Conservation (phyloP, 2,329 filamentous ascomycete genomes). For the Ophiostoma fasciatum region DNA sequence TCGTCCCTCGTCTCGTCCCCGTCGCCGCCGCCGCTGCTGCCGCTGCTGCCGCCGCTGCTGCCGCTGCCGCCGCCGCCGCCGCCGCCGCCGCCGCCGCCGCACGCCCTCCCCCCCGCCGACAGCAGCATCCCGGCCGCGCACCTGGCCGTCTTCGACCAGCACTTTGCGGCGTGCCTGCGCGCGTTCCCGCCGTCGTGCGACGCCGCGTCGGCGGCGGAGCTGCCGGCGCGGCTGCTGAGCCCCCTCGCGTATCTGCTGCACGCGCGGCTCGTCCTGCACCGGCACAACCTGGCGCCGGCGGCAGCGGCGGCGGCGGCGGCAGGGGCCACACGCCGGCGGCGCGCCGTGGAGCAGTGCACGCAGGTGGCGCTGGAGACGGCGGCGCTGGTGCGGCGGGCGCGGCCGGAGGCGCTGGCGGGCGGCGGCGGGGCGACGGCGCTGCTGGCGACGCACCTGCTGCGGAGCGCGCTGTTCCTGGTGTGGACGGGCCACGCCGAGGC, state of each 20-base stretch:
- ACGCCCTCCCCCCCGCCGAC: too few species aligned
- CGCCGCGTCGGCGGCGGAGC: slow-evolving; percentile 30
- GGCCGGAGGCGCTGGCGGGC: slow-evolving; percentile 33
- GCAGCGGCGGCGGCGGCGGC: neutral
- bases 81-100: neutral
- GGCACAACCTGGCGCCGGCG: slow-evolving; percentile 66
- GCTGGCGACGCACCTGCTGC: slow-evolving; percentile 73
- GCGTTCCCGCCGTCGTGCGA: slow-evolving; percentile 65
- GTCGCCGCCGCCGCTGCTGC: neutral
- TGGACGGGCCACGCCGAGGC: slow-evolving; percentile 58
- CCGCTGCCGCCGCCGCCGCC: neutral
- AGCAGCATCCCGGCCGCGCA: slow-evolving; percentile 46
- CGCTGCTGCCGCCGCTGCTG: neutral
- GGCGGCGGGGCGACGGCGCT: slow-evolving; percentile 49
- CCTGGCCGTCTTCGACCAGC: slow-evolving; percentile 64
- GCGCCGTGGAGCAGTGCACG: slow-evolving; percentile 63
- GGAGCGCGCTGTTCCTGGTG: slow-evolving; percentile 67
- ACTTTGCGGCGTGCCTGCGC: slow-evolving; percentile 61
- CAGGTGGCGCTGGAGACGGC: slow-evolving; percentile 65
- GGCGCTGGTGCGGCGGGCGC: slow-evolving; percentile 52
- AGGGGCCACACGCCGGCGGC: neutral
- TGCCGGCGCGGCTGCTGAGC: slow-evolving; percentile 61
- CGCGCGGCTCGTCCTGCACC: slow-evolving; percentile 69
- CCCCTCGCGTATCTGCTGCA: slow-evolving; percentile 69
- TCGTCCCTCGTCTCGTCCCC: slow-evolving; percentile 5